phyloP scores from a whole-genome alignment of 1,284 basidiomycete species.

The Prillingera fragicola region DNA sequence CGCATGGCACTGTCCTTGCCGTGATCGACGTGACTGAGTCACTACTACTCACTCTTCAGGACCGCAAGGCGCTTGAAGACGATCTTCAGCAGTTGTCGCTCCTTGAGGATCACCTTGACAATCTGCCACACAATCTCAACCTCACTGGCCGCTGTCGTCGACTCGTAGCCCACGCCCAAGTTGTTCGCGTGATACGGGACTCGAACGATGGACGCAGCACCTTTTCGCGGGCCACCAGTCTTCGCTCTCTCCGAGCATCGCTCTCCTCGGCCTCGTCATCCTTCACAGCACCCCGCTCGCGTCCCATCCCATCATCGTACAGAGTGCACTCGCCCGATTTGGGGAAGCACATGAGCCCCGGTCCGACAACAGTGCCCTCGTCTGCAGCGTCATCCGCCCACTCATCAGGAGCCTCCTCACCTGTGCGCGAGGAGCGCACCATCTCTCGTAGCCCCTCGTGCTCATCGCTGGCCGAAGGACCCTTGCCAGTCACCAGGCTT shows the following conservation, averaged over 20 bases:
- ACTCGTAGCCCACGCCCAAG: constrained; percentile 62
- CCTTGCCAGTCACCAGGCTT: constrained; percentile 4
- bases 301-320: constrained; percentile 14
- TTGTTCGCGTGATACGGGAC: constrained; percentile 46
- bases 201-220: constrained; percentile 10
- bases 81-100: constrained; percentile 67
- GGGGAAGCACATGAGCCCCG: constrained; percentile 4
- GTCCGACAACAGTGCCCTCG: constrained; percentile 2
- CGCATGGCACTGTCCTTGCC: constrained; percentile 62
- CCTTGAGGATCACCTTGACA: constrained; percentile 58
- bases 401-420: background rate
- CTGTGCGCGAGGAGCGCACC: background rate
- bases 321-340: constrained; percentile 16
- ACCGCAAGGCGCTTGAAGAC: constrained; percentile 75
- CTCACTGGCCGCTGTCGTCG: constrained; percentile 66
- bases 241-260: constrained; percentile 26
- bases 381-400: constrained; percentile 19
- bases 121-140: constrained; percentile 54
- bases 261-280: constrained; percentile 28
- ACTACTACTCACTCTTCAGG: constrained; percentile 67
- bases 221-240: constrained; percentile 16
- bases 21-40: constrained; percentile 63
- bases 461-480: constrained; percentile 13
- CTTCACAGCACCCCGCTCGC: constrained; percentile 7
- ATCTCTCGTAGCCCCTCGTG: constrained; percentile 9